Percentiles rank a stretch among this genome's conserved stretches.
Conservation (phyloP, 441 rosid genomes). For the Cnidoscolus chayamansa region DNA sequence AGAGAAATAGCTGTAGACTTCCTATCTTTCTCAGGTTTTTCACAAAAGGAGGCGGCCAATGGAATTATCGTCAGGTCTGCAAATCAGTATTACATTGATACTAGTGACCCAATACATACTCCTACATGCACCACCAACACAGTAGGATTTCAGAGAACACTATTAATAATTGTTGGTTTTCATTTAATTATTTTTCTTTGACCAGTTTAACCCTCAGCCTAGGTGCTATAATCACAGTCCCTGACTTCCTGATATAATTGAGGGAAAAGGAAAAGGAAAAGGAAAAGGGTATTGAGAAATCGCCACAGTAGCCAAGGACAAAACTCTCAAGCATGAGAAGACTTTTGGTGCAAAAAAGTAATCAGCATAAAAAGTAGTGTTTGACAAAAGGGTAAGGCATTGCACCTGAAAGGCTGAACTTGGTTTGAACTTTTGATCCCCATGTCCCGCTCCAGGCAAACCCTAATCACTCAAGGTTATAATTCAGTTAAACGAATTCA, state of each 20-base stretch:
- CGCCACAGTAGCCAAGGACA: not conserved
- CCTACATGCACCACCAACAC: not conserved
- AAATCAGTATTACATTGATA: not conserved
- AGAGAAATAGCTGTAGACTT: too few relatives aligned
- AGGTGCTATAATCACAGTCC: not conserved
- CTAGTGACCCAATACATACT: not conserved
- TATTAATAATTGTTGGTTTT: not conserved
- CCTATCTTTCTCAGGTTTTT: too few relatives aligned
- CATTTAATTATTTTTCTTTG: not conserved
- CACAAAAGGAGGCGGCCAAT: too few relatives aligned
- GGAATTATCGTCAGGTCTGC: too few relatives aligned
- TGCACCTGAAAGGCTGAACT: conserved; percentile 43
- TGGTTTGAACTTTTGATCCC: conserved; percentile 39
- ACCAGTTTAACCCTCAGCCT: not conserved
- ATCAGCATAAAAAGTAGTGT: conserved; percentile 17
- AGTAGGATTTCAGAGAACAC: not conserved
- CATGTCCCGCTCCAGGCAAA: conserved; percentile 49
- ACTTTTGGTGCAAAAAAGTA: conserved; percentile 26
- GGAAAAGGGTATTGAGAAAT: conserved; percentile 8
- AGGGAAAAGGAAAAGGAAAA: conserved; percentile 10
- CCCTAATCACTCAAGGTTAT: conserved; percentile 32
- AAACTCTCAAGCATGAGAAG: conserved; percentile 10
- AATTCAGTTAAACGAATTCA: not conserved
- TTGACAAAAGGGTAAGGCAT: conserved; percentile 21
- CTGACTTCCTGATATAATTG: not conserved